A percentile compares a stretch with the other conserved stretches of the same genome.
Conservation (phyloP, 306 rosid species). For the Hippophae tibetana region DNA sequence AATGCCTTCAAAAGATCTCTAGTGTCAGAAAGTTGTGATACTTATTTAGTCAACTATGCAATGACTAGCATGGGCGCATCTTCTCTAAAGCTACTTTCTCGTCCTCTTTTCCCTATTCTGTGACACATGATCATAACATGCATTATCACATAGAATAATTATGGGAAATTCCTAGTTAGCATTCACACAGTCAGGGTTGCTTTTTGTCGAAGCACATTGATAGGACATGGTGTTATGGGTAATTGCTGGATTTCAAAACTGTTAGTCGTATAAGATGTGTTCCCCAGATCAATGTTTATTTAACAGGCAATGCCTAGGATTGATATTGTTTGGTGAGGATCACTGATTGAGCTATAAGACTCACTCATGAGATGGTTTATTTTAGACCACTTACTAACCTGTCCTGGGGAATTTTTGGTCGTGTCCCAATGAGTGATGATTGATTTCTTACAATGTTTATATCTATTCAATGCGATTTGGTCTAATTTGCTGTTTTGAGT, state of each 20-base stretch:
- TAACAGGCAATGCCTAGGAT: conserved; percentile 26
- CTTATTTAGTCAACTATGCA: conserved; percentile 4
- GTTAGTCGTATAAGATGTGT: conserved; percentile 21
- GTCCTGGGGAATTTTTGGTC: conserved; percentile 16
- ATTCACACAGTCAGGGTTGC: conserved; percentile 19
- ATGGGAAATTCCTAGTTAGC: conserved; percentile 10
- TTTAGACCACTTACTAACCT: conserved; percentile 9
- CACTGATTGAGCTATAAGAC: conserved; percentile 7
- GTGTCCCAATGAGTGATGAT: conserved; percentile 10
- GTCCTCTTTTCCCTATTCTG: conserved; percentile 3
- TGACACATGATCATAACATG: conserved; percentile 24
- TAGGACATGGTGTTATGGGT: conserved; percentile 30
- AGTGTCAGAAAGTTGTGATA: background rate
- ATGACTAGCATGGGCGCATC: conserved; percentile 16
- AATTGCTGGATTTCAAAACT: conserved; percentile 29
- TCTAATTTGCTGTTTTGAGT: conserved; percentile 27
- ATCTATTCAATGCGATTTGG: conserved; percentile 9
- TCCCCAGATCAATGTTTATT: conserved; percentile 21
- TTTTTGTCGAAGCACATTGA: conserved; percentile 16
- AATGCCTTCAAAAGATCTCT: conserved; percentile 2
- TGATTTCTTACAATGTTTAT: conserved; percentile 13
- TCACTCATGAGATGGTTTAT: conserved; percentile 7
- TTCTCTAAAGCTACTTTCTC: conserved; percentile 17
- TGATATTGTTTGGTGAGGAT: conserved; percentile 18
- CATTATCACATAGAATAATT: conserved; percentile 21